Evolutionary conservation across 1,139 yeast species (phyloP), one percentile per base, ranked within the genome.

Genomic region (Scheffersomyces segobiensis): DNA sequence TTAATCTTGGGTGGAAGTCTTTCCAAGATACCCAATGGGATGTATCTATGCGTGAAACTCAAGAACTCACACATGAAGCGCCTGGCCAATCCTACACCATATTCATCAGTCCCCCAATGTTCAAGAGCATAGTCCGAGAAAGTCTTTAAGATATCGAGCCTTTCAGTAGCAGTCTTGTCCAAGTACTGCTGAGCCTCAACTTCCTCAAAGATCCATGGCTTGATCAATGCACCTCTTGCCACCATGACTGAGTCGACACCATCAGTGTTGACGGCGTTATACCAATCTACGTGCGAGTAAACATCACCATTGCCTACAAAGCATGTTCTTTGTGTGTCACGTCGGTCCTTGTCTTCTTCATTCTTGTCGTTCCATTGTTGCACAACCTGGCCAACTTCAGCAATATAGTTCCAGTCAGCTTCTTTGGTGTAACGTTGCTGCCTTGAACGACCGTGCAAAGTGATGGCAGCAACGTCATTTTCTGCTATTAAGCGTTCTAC

Each of bases 151-250:
- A 89, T 85, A 46, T 88, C 96, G 59, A 95, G 82, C 73, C 99
- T 85, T 74, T 95, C 98, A 49, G 87, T 79, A n/a, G 97, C 88
- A 2, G 92, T 81, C 75, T 95, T 96, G 74, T 95, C 99, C 63
- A 95, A 75, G 70, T 93, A 89, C 73, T 95, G 98, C 67, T 87
- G 87, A 8, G 96, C 82, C 58, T 93, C 96, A 56, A 96, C 86
- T 75, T 95, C 99, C 77, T 96, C 98, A 68, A 95, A 95, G 54
- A 95, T 91, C 99, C 99, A 95, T 53, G 99, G 99, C 75, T 96
- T 95, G 72, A 96, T 93, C 64, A 95, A 84, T 0, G 98, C 98
- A 57, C 98, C 99, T 67, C 99, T 85, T 1, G 99, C 99, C 57
- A 96, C 93, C 98, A 96, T 95, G 22, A 93, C 96, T 48, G 96